phyloP scores from a whole-genome alignment of 192 early-diverging fungal genomes.

The Coemansia reversa region DNA sequence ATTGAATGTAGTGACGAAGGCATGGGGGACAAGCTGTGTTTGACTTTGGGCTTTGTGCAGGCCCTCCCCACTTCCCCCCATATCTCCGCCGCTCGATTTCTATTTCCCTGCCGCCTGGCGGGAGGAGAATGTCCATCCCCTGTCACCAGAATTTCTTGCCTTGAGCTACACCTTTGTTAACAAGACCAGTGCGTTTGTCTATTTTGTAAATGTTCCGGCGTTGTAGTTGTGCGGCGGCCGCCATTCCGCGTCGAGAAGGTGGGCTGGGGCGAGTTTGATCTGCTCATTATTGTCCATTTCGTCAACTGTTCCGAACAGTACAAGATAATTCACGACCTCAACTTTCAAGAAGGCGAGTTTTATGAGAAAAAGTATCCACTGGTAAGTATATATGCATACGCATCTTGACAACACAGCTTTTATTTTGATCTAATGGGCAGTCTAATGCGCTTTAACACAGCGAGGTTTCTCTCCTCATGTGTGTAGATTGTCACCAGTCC shows the following conservation, averaged over 20 bases:
- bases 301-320: constrained; percentile 22
- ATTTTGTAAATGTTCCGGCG: too few relatives aligned
- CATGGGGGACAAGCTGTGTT: too few relatives aligned
- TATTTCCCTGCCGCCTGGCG: too few relatives aligned
- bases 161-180: too few relatives aligned
- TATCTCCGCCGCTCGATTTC: too few relatives aligned
- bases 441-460: not conserved
- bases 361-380: constrained; percentile 29
- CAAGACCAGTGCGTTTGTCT: too few relatives aligned
- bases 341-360: constrained; percentile 39
- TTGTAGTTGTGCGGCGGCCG: constrained; percentile 33
- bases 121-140: too few relatives aligned
- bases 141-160: too few relatives aligned
- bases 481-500: constrained; percentile 27
- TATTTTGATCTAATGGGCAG: not conserved
- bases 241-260: constrained; percentile 47
- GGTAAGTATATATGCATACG: not conserved
- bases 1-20: too few relatives aligned
- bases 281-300: constrained; percentile 43
- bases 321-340: constrained; percentile 51
- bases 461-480: not conserved
- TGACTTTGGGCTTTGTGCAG: too few relatives aligned
- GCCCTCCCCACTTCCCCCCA: too few relatives aligned
- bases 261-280: constrained; percentile 57
- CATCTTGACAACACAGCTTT: not conserved